Evolutionary conservation across 768 basidiomycete genomes (phyloP), one percentile per base, ranked within the genome.

Genomic region (Suillus hirtellus): DNA sequence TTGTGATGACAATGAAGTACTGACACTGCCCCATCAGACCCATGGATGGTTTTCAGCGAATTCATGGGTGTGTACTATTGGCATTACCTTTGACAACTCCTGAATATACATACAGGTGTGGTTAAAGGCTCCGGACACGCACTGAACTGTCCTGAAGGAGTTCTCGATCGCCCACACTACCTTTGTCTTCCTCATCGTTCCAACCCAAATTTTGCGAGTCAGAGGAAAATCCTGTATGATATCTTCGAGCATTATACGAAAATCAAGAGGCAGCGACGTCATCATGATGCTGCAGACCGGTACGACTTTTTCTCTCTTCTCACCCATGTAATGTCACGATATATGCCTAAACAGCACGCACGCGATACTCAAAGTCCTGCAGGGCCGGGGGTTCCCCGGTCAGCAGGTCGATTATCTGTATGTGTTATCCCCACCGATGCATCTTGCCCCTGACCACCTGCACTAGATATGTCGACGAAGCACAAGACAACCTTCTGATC

Each of bases 401-500:
- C 69, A 70, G 37, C 82, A 76, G 53, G 71, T 89, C 11, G 83
- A 90, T 64, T 85, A 79, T 63, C 64, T 90, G 86, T 90, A 63
- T 40, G 82, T 72, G 58, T 24, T 31, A 14, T 43, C 43, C 19
- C 42, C 21, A 44, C 35, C 11, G 17, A 54, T 6, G 1, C 40
- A 11, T 27, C 0, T 8, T 17, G 11, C 60, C 24, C 65, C 21
- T 14, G 1, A 62, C 14, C 35, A 27, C 49, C 40, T 54, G 11
- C 9, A 72, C 17, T 55, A 89, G 89, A 11, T 91, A 90, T 67
- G 80, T 92, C 2, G 90, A 92, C 53, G 90, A 92, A 73, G 86
- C 83, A 0, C 90, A 92, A 69, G 90, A 92, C 66, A 85, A 88
- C 68, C 77, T 90, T 0, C 77, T 91, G 7, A 82, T 90, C 10